Percentiles rank a stretch among this genome's conserved stretches.
phyloP scores from a whole-genome alignment of 2,329 filamentous ascomycete species.

The Fusarium denticulatum region DNA sequence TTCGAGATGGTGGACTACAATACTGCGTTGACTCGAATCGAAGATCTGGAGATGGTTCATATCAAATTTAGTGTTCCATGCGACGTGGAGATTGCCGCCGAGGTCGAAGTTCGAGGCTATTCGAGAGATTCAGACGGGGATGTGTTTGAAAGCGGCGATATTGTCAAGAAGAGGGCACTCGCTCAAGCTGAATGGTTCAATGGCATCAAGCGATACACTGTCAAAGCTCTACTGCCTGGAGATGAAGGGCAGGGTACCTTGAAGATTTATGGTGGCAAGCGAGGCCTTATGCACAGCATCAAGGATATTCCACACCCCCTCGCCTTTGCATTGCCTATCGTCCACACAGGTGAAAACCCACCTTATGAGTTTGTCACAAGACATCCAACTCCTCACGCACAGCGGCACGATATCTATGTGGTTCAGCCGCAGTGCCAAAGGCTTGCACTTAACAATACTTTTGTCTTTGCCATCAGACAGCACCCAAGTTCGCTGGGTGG shows the following conservation, averaged over 20 bases:
- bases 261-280: constrained; percentile 92
- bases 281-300: constrained; percentile 96
- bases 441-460: constrained; percentile 94
- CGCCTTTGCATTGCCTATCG: constrained; percentile 87
- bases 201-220: constrained; percentile 88
- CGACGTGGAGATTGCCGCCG: constrained; percentile 91
- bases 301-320: constrained; percentile 95
- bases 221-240: constrained; percentile 91
- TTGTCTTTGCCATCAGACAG: constrained; percentile 95
- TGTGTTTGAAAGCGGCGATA: constrained; percentile 89
- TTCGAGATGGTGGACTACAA: constrained; percentile 90
- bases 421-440: constrained; percentile 92
- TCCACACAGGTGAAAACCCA: constrained; percentile 92
- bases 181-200: constrained; percentile 92
- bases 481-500: constrained; percentile 72
- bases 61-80: constrained; percentile 86
- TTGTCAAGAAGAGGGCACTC: constrained; percentile 84
- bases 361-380: constrained; percentile 92
- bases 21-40: constrained; percentile 84
- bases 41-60: constrained; percentile 93
- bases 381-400: constrained; percentile 97
- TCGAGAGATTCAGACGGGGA: constrained; percentile 88
- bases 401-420: constrained; percentile 95
- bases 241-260: constrained; percentile 90
- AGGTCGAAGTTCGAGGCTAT: constrained; percentile 87